phyloP scores from a whole-genome alignment of 495 filamentous ascomycete species.

The Pyrenopolyporus hunteri region DNA sequence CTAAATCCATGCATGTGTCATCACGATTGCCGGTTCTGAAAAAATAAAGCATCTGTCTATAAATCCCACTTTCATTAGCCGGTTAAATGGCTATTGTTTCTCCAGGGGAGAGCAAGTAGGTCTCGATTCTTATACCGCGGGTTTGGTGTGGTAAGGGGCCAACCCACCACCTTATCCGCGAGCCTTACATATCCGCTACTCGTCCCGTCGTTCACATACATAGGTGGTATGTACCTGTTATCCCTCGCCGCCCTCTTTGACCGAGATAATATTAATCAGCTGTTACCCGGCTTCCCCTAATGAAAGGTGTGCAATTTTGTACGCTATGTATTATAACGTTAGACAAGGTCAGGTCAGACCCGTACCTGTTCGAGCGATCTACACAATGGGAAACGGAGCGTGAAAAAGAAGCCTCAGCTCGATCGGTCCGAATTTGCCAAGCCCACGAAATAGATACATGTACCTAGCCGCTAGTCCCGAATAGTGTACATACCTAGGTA shows the following conservation, averaged over 20 bases:
- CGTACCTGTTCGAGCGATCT: no score
- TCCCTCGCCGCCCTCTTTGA: no score
- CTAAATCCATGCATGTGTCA: not conserved
- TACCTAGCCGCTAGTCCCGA: no score
- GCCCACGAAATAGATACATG: conserved; percentile 13
- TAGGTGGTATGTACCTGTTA: no score
- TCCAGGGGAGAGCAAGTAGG: conserved; percentile 19
- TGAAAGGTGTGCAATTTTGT: no score
- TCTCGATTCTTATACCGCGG: conserved; percentile 17
- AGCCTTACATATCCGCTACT: not conserved
- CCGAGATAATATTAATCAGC: no score
- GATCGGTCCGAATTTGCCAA: conserved; percentile 37
- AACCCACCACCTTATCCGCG: not conserved
- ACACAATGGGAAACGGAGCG: not conserved
- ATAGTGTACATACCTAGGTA: not conserved
- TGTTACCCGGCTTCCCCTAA: no score
- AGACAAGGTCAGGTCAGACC: no score
- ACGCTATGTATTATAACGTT: no score
- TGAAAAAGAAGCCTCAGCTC: not conserved
- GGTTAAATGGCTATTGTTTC: conserved; percentile 26
- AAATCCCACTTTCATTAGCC: conserved; percentile 1
- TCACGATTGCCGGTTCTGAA: conserved; percentile 17
- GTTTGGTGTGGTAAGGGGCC: not conserved
- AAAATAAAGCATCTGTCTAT: not conserved
- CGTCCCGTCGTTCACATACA: not conserved